These are phyloP conservation scores for Kodamaea nitidulidarum DNA, from an alignment of 805 yeast genomes.

Conservation along the genomic window DNA sequence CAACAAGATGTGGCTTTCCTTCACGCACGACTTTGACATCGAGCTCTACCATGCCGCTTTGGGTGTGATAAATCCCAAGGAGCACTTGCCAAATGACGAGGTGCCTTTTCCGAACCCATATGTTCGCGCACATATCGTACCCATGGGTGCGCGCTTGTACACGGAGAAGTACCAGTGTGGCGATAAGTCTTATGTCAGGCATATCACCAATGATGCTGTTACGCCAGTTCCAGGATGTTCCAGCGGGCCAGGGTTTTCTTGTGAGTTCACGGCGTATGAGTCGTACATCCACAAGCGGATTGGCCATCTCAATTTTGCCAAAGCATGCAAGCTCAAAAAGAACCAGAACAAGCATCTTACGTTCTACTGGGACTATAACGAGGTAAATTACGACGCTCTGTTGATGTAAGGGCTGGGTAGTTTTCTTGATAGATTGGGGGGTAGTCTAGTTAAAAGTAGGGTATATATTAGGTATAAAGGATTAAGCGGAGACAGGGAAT, in stretches of 20 bases:
- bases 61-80: constrained; percentile 45
- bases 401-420: constrained; percentile 4
- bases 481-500: too few relatives aligned
- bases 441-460: too few relatives aligned
- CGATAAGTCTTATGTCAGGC: constrained; percentile 33
- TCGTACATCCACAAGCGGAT: constrained; percentile 26
- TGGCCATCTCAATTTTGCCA: constrained; percentile 21
- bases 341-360: constrained; percentile 26
- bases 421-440: too few relatives aligned
- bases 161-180: constrained; percentile 33
- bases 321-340: constrained; percentile 23
- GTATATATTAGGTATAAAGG: too few relatives aligned
- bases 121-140: constrained; percentile 35
- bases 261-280: constrained; percentile 32
- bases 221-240: constrained; percentile 30
- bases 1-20: constrained; percentile 58
- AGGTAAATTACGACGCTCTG: constrained; percentile 20
- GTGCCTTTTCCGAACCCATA: constrained; percentile 47
- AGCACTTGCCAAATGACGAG: constrained; percentile 38
- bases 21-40: constrained; percentile 70
- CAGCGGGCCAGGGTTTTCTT: constrained; percentile 39
- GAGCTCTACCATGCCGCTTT: constrained; percentile 59
- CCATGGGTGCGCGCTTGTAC: constrained; percentile 36
- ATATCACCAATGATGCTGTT: constrained; percentile 36
- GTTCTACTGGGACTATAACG: constrained; percentile 40